Percentiles rank a stretch among this genome's conserved stretches.
These are phyloP conservation scores for Debaryomyces udenii DNA, from an alignment of 1,139 yeast species.

Conservation along the genomic window DNA sequence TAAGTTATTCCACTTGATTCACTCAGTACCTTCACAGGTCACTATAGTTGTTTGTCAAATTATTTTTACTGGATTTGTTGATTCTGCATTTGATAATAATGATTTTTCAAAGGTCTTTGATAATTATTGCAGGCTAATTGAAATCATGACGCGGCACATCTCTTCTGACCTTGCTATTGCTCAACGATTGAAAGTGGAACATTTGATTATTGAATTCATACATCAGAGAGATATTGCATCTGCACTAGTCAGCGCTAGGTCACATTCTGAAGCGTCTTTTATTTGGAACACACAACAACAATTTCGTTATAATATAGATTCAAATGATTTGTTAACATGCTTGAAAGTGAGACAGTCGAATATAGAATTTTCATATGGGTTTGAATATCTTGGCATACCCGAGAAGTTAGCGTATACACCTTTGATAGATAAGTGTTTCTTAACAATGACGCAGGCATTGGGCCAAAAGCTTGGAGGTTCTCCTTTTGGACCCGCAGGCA, in stretches of 20 bases:
- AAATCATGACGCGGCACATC: constrained; percentile 19
- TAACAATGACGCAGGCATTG: constrained; percentile 75
- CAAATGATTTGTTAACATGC: constrained; percentile 30
- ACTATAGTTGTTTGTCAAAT: constrained; percentile 61
- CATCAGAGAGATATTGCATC: constrained; percentile 57
- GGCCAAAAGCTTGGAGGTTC: constrained; percentile 83
- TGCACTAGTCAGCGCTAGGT: constrained; percentile 21
- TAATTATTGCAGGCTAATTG: constrained; percentile 15
- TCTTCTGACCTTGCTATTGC: constrained; percentile 29
- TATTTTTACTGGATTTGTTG: constrained; percentile 52
- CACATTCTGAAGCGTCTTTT: constrained; percentile 17
- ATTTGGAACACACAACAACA: constrained; percentile 60
- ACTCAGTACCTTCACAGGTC: constrained; percentile 59
- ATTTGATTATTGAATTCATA: constrained; percentile 64
- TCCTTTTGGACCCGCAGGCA: constrained; percentile 96
- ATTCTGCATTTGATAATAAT: constrained; percentile 24
- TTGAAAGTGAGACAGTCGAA: constrained; percentile 58
- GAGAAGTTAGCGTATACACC: constrained; percentile 81
- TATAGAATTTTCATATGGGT: constrained; percentile 64
- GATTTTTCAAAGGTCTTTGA: constrained; percentile 8
- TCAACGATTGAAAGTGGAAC: constrained; percentile 55
- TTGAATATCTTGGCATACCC: constrained; percentile 79
- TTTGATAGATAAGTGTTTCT: constrained; percentile 62
- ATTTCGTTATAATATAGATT: constrained; percentile 39
- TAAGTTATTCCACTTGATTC: constrained; percentile 16